Conservation (phyloP, 805 yeast species). For the Hanseniaspora lindneri region DNA sequence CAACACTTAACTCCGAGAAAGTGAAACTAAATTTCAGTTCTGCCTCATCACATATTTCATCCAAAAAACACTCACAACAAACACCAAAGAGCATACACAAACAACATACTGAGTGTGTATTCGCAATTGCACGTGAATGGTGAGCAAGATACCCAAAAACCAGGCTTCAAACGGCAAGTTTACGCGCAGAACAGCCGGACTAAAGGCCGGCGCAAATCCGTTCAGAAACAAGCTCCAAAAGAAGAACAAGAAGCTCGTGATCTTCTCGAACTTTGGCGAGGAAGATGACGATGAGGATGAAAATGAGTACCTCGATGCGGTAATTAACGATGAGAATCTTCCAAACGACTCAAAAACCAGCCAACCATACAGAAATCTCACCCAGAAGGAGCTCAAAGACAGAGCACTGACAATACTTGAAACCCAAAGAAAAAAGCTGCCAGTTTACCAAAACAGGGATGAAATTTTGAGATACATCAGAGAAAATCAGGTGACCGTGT, state of each 20-base stretch:
- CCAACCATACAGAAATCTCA: conserved; percentile 1
- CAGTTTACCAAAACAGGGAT: conserved; percentile 62
- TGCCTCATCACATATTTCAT: no score
- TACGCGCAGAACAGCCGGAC: neutral
- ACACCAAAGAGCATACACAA: no score
- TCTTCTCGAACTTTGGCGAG: conserved; percentile 29
- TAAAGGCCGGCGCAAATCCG: neutral
- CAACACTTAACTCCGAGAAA: neutral
- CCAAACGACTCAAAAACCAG: neutral
- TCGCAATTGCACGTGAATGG: neutral
- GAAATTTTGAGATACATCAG: conserved; percentile 46
- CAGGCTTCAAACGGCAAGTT: neutral
- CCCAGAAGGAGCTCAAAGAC: conserved; percentile 27
- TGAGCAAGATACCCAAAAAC: neutral
- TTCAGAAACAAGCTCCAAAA: conserved; percentile 9
- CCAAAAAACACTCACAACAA: no score
- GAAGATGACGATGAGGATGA: conserved; percentile 24
- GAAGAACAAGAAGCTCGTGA: conserved; percentile 21
- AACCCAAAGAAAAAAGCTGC: conserved; percentile 47
- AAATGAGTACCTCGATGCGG: conserved; percentile 18
- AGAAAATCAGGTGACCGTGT: conserved; percentile 54
- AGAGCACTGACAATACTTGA: conserved; percentile 35
- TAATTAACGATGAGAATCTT: conserved; percentile 17
- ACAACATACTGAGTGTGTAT: no score
- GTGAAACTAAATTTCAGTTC: no score